These are phyloP conservation scores for Fusarium albosuccineum DNA, from an alignment of 2,329 filamentous ascomycete species.

Conservation along the genomic window DNA sequence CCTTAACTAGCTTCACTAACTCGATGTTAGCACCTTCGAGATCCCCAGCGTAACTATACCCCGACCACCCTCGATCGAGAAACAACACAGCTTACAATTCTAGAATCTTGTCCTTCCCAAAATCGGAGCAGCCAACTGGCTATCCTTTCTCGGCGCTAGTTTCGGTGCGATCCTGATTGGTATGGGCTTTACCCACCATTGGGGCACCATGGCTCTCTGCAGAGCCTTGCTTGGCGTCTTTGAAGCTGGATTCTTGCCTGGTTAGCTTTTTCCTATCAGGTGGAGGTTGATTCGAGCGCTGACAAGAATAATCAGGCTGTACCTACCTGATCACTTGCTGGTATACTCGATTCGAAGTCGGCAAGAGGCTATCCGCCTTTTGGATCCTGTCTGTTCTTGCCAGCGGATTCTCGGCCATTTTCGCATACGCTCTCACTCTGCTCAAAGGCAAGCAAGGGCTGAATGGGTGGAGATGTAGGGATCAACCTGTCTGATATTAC, in stretches of 20 bases:
- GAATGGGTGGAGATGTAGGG: constrained; percentile 16
- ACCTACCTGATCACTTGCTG: constrained; percentile 20
- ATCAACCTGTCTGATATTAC: no score
- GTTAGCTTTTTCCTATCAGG: background rate
- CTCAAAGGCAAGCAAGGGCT: constrained; percentile 7
- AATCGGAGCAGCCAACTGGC: constrained; percentile 15
- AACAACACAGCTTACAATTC: background rate
- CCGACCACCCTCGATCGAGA: background rate
- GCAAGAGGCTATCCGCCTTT: constrained; percentile 8
- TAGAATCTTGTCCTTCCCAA: constrained; percentile 17
- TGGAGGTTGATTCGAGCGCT: no score
- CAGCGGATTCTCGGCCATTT: constrained; percentile 6
- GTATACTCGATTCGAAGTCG: constrained; percentile 20
- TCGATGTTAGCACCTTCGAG: background rate
- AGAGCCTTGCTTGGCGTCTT: constrained; percentile 10
- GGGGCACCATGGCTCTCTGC: constrained; percentile 16
- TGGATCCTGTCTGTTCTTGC: constrained; percentile 9
- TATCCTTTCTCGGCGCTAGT: constrained; percentile 10
- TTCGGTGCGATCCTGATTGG: constrained; percentile 16
- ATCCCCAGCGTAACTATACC: background rate
- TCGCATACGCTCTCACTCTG: constrained; percentile 19
- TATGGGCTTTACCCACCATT: constrained; percentile 17
- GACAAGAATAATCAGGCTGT: background rate
- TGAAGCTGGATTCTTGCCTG: constrained; percentile 26
- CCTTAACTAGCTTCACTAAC: background rate